A percentile compares a stretch with the other conserved stretches of the same genome.
Evolutionary conservation across 2,329 filamentous ascomycete genomes (phyloP).

Genomic region (Tolypocladium tropicale): DNA sequence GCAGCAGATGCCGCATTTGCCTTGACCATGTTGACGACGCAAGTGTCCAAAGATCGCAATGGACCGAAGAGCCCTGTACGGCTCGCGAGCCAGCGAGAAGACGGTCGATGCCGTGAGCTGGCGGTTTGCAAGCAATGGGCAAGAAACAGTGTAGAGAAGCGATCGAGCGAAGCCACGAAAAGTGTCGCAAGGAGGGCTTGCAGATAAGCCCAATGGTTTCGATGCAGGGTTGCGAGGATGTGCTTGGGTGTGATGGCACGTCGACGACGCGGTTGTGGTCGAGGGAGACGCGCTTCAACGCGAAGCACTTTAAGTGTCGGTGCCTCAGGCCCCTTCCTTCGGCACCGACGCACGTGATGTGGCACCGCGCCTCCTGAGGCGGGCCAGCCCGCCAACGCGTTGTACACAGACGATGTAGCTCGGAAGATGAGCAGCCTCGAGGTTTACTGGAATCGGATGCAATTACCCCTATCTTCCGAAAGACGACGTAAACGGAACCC

Average conservation of each 20-base stretch:
- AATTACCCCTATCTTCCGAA: not conserved
- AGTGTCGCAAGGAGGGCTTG: not conserved
- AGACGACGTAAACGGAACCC: not conserved
- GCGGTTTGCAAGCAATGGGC: not conserved
- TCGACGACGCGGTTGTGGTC: constrained; percentile 22
- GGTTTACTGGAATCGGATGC: not conserved
- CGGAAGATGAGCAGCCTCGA: not conserved
- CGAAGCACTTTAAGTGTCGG: constrained; percentile 25
- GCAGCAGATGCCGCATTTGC: constrained; percentile 15
- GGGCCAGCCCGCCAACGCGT: not conserved
- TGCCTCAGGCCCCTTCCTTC: constrained; percentile 21
- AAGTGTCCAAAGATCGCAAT: constrained; percentile 7
- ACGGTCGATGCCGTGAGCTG: not conserved
- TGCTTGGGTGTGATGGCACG: constrained; percentile 21
- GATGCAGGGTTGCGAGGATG: constrained; percentile 13
- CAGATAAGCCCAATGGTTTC: constrained; percentile 1
- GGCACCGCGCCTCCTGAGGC: constrained; percentile 14
- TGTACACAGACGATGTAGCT: not conserved
- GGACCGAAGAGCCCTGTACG: not conserved
- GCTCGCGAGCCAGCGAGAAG: not conserved
- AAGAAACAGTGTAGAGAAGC: not conserved
- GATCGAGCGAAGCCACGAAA: not conserved
- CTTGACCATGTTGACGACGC: constrained; percentile 35
- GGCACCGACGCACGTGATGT: constrained; percentile 18
- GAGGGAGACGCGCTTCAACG: constrained; percentile 26